Conservation (phyloP, 2,329 filamentous ascomycete genomes). For the Alternaria ethzedia region DNA sequence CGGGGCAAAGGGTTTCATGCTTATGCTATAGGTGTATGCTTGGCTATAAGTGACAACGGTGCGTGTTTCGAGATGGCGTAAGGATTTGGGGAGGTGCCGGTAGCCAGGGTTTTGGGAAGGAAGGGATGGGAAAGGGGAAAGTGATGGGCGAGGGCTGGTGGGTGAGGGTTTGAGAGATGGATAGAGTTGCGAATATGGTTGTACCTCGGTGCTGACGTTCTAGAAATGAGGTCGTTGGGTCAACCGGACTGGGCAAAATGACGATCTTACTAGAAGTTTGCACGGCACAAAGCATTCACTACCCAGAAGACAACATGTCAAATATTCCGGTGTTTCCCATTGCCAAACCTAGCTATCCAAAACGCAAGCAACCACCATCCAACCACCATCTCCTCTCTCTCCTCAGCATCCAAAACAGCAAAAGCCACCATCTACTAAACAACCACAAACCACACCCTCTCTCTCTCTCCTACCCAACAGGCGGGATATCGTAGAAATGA, state of each 20-base stretch:
- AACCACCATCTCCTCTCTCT: neutral
- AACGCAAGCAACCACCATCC: neutral
- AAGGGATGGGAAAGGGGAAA: neutral
- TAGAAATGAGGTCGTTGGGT: neutral
- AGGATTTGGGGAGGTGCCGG: neutral
- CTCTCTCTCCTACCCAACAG: constrained; percentile 6
- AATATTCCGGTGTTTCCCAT: neutral
- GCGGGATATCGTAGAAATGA: constrained; percentile 23
- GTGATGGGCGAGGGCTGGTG: neutral
- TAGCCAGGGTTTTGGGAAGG: neutral
- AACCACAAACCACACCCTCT: neutral
- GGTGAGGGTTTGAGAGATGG: neutral
- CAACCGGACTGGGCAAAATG: neutral
- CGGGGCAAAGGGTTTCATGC: neutral
- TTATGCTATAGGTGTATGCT: neutral
- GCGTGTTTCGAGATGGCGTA: neutral
- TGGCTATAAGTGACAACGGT: neutral
- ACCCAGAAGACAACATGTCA: neutral
- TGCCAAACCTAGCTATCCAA: neutral
- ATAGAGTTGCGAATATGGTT: too few relatives aligned
- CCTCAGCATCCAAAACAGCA: neutral
- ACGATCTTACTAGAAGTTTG: neutral
- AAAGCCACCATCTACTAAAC: neutral
- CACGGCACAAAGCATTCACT: neutral
- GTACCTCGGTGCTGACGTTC: neutral